phyloP scores from a whole-genome alignment of 2,329 filamentous ascomycete species.

The Pseudogymnoascus sp. region DNA sequence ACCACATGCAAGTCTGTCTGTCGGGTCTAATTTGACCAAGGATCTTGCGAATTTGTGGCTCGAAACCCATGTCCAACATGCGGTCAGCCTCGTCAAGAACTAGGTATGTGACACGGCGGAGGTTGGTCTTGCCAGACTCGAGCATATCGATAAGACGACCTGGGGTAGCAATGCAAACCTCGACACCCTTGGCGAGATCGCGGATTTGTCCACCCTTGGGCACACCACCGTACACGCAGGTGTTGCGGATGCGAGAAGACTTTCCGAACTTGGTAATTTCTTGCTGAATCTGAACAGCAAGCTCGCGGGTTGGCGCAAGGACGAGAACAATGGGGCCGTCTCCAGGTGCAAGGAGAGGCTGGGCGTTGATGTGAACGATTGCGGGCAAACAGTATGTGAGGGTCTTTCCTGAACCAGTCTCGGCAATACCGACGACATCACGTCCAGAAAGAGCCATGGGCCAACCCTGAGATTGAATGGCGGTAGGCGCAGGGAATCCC shows the following conservation, averaged over 20 bases:
- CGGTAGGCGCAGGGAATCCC: conserved; percentile 85
- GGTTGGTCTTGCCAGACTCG: conserved; percentile 94
- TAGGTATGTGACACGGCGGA: conserved; percentile 94
- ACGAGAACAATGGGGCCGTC: conserved; percentile 96
- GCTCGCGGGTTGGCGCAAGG: conserved; percentile 90
- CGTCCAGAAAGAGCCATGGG: conserved; percentile 97
- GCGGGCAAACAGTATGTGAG: conserved; percentile 95
- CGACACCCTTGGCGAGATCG: conserved; percentile 87
- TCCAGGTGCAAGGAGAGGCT: conserved; percentile 87
- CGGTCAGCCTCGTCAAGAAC: conserved; percentile 98
- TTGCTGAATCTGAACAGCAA: conserved; percentile 96
- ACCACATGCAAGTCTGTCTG: conserved; percentile 99
- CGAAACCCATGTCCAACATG: conserved; percentile 99
- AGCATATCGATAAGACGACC: conserved; percentile 98
- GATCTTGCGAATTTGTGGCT: conserved; percentile 98
- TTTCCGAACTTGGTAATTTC: conserved; percentile 98
- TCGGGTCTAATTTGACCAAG: conserved; percentile 95
- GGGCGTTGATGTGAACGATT: conserved; percentile 99
- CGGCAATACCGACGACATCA: conserved; percentile 97
- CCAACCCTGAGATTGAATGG: conserved; percentile 98
- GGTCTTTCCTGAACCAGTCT: conserved; percentile 98
- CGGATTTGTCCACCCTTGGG: conserved; percentile 96
- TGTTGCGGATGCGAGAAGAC: conserved; percentile 96
- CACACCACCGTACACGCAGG: conserved; percentile 97
- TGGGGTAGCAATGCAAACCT: conserved; percentile 97